phyloP scores from a whole-genome alignment of 2,329 filamentous ascomycete genomes.

The Epichloe scottii region DNA sequence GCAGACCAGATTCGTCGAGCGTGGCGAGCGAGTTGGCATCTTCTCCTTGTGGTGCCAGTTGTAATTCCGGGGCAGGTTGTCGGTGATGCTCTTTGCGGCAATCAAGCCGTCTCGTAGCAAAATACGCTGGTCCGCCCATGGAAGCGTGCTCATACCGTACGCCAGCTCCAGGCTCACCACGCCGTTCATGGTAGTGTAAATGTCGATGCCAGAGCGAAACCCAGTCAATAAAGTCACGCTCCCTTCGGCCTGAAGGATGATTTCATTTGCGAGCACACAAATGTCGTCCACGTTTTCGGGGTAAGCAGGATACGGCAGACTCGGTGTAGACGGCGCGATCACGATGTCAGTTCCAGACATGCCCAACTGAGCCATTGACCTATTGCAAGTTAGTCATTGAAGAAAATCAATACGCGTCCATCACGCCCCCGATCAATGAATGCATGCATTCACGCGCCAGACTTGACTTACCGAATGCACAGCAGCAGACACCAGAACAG shows the following conservation, averaged over 20 bases:
- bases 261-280: constrained; percentile 59
- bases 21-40: constrained; percentile 24
- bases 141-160: constrained; percentile 65
- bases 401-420: not conserved
- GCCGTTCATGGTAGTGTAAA: constrained; percentile 70
- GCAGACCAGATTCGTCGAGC: constrained; percentile 32
- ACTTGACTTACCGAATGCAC: constrained; percentile 43
- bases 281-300: constrained; percentile 77
- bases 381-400: constrained; percentile 16
- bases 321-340: constrained; percentile 63
- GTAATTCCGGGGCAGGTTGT: constrained; percentile 58
- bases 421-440: not conserved
- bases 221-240: constrained; percentile 60
- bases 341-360: constrained; percentile 58
- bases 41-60: constrained; percentile 33
- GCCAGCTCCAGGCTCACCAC: constrained; percentile 70
- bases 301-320: constrained; percentile 64
- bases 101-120: constrained; percentile 60
- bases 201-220: constrained; percentile 67
- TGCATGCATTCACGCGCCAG: not conserved
- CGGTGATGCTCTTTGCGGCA: constrained; percentile 55
- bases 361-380: constrained; percentile 67
- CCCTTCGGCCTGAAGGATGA: constrained; percentile 56
- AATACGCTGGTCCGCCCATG: constrained; percentile 65
- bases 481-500: constrained; percentile 80